Conservation (phyloP, 306 rosid genomes). For the Quercus aquifolioides region DNA sequence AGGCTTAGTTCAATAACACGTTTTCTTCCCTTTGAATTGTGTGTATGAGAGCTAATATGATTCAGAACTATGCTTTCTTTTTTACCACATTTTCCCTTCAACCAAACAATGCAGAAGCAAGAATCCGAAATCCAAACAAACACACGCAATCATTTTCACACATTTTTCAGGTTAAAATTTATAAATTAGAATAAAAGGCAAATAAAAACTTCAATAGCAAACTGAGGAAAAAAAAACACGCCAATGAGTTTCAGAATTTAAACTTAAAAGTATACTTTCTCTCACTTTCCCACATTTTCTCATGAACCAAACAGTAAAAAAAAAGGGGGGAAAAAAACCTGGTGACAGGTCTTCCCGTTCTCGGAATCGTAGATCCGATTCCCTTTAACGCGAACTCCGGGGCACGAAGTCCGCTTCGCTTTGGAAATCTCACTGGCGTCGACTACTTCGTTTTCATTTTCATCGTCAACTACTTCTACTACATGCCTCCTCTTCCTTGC, state of each 20-base stretch:
- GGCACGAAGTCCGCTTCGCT: constrained; percentile 26
- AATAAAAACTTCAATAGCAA: not conserved
- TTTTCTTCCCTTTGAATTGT: too few species aligned
- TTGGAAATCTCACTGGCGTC: not conserved
- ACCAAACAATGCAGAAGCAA: not conserved
- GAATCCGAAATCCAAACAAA: not conserved
- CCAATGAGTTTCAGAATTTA: too few species aligned
- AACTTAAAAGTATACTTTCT: not conserved
- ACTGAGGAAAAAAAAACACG: too few species aligned
- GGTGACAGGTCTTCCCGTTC: constrained; percentile 50
- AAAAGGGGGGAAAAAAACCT: constrained; percentile 19
- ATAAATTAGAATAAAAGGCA: too few species aligned
- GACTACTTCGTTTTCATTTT: not conserved
- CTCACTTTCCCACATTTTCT: too few species aligned
- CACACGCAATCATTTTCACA: too few species aligned
- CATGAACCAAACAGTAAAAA: too few species aligned
- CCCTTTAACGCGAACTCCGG: constrained; percentile 38
- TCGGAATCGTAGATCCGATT: constrained; percentile 41
- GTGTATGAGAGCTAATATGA: too few species aligned
- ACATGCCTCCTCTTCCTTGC: constrained; percentile 26
- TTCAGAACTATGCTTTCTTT: not conserved
- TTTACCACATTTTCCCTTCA: not conserved
- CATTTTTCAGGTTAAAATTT: too few species aligned
- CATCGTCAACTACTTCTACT: not conserved
- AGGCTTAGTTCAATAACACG: too few species aligned